Conservation (phyloP, 2,329 filamentous ascomycete species). For the Leptosphaerulina australis region DNA sequence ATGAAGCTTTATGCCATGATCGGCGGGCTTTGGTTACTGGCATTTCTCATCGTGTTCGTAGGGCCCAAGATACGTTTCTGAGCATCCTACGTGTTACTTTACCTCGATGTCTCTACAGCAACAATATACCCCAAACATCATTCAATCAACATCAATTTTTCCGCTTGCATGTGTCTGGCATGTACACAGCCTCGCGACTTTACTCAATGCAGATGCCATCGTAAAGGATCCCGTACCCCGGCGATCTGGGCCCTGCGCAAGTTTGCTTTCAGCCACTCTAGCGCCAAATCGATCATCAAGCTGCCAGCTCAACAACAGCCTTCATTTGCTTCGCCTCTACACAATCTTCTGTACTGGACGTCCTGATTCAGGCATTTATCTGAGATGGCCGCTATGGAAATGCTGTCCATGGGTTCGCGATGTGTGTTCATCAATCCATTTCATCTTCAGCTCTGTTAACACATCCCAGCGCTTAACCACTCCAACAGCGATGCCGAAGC, state of each 20-base stretch:
- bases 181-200: constrained; percentile 1
- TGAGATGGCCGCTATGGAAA: constrained; percentile 41
- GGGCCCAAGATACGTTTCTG: constrained; percentile 87
- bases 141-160: constrained; percentile 5
- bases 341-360: not conserved
- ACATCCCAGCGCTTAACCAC: constrained; percentile 44
- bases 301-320: constrained; percentile 23
- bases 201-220: constrained; percentile 6
- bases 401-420: constrained; percentile 46
- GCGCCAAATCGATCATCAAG: constrained; percentile 11
- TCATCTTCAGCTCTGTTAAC: constrained; percentile 1
- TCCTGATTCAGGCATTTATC: constrained; percentile 16
- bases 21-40: constrained; percentile 76
- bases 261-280: constrained; percentile 17
- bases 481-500: constrained; percentile 61
- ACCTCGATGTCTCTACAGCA: not conserved
- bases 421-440: constrained; percentile 28
- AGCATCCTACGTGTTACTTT: constrained; percentile 7
- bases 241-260: constrained; percentile 20
- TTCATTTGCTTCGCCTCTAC: constrained; percentile 4
- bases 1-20: constrained; percentile 86
- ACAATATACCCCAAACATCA: constrained; percentile 9
- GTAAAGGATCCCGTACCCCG: constrained; percentile 10
- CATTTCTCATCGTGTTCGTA: constrained; percentile 81
- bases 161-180: not conserved